Base-by-base conservation (phyloP, 2,329 filamentous ascomycete genomes). In the Thelonectria rubi region DNA sequence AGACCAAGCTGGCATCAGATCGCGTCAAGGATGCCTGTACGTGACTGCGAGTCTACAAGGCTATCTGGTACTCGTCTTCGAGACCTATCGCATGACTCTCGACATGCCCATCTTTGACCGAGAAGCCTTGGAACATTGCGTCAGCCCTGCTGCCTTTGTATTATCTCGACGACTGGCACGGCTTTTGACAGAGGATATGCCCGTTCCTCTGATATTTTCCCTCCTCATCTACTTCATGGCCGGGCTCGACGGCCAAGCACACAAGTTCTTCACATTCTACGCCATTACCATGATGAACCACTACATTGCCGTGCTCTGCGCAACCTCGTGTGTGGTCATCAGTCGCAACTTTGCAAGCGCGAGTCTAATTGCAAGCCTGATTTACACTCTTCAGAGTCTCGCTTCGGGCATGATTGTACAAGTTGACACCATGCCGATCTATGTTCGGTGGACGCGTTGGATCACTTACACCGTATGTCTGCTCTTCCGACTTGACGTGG, bases 361-460 rank as follows among this genome's bases (percentile, higher is more conserved):
- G 1, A 91, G 87, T 69, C 73, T 94, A 20, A 87, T 92, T 48
- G 90, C 86, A 9, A 94, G 94, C 67, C 76, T 93, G 48, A 84
- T 82, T 0, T 93, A 88, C 67, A 94, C 91, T 0, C 66, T 93
- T 18, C 91, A 94, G 71, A 89, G 85, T 2, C 87, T 93, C 79
- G 88, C 88, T 0, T 92, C 90, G 64, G 91, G 91, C 1, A 93
- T 89, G 74, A 93, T 94, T 66, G 86, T 93, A 12, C 90, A 93
- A 73, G 82, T 83, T 11, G 86, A 91, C 55, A 87, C 88, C 5
- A 91, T 94, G 3, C 90, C 91, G 0, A 80, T 93, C 1, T 94
- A 92, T 68, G 86, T 92, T n/a, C 82, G 90, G 57, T 94, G 91
- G 91, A 78, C 91, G 2, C 93, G 92, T 71, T 90, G 87, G 80